Evolutionary conservation across 805 yeast species (phyloP).

Genomic region (Citeromyces nyonsensis): DNA sequence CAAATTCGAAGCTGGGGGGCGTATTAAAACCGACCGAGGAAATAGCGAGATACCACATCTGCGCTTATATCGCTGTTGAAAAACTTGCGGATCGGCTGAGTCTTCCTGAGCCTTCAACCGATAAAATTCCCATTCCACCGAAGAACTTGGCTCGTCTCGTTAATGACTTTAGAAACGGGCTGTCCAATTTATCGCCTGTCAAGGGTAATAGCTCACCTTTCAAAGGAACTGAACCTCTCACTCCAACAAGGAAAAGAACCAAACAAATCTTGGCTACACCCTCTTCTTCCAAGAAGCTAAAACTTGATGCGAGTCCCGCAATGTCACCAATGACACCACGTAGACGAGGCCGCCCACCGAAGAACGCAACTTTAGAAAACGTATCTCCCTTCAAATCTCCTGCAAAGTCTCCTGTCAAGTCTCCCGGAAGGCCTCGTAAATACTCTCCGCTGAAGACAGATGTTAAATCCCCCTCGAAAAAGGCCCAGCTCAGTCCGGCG

Average conservation of each 20-base stretch:
- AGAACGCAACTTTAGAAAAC: background rate
- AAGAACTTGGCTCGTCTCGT: slow-evolving; percentile 22
- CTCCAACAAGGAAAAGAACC: slow-evolving; percentile 12
- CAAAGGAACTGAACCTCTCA: slow-evolving; percentile 6
- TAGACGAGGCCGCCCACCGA: background rate
- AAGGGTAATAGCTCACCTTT: background rate
- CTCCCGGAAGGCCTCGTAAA: background rate
- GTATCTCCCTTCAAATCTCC: background rate
- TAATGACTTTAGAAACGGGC: slow-evolving; percentile 25
- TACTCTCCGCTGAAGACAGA: background rate
- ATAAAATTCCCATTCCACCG: slow-evolving; percentile 43
- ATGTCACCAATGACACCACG: slow-evolving; percentile 1
- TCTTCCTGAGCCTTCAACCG: slow-evolving; percentile 30
- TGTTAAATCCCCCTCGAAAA: slow-evolving; percentile 1
- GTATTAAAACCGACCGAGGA: slow-evolving; percentile 36
- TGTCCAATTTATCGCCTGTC: slow-evolving; percentile 14
- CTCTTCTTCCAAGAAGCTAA: too few relatives aligned
- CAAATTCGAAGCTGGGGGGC: slow-evolving; percentile 3
- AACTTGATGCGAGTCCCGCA: too few relatives aligned
- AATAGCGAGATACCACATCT: slow-evolving; percentile 49
- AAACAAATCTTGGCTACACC: too few relatives aligned
- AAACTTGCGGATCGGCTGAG: slow-evolving; percentile 23
- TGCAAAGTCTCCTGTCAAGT: background rate
- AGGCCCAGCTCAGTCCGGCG: slow-evolving; percentile 1
- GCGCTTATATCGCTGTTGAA: slow-evolving; percentile 48